A percentile compares a stretch with the other conserved stretches of the same genome.
These are phyloP conservation scores for Stagonosporopsis rhizophila DNA, from an alignment of 2,329 filamentous ascomycete genomes.

Conservation along the genomic window DNA sequence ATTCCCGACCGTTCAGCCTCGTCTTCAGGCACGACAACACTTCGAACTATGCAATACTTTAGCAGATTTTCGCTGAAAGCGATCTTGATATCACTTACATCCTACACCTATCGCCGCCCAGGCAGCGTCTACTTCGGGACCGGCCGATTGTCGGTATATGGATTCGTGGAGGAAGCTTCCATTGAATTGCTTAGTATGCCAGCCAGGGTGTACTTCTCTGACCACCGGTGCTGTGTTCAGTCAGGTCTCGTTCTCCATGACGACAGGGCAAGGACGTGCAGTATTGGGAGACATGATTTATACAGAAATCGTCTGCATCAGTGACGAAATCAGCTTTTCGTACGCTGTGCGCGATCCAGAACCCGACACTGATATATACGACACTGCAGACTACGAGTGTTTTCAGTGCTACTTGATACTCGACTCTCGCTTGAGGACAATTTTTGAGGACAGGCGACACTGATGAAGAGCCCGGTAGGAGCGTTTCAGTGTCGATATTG, in stretches of 20 bases:
- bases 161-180: conserved; percentile 64
- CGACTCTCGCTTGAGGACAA: neutral
- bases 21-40: conserved; percentile 58
- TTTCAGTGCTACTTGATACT: conserved; percentile 13
- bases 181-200: conserved; percentile 58
- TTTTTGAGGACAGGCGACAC: neutral
- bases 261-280: conserved; percentile 28
- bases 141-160: conserved; percentile 58
- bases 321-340: conserved; percentile 19
- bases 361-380: conserved; percentile 26
- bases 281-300: conserved; percentile 39
- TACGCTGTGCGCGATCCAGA: conserved; percentile 27
- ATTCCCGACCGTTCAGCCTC: conserved; percentile 61
- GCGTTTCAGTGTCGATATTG: conserved; percentile 22
- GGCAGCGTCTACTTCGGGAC: conserved; percentile 63
- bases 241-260: neutral
- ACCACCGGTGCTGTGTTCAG: conserved; percentile 39
- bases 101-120: conserved; percentile 62
- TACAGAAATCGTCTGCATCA: conserved; percentile 36
- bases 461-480: conserved; percentile 18
- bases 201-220: conserved; percentile 53
- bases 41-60: conserved; percentile 27
- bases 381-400: conserved; percentile 27
- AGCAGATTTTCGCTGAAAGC: neutral
- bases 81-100: conserved; percentile 48